Evolutionary conservation across 306 rosid genomes (phyloP), one percentile per base, ranked within the genome.

Genomic region (Prunus mongolica): DNA sequence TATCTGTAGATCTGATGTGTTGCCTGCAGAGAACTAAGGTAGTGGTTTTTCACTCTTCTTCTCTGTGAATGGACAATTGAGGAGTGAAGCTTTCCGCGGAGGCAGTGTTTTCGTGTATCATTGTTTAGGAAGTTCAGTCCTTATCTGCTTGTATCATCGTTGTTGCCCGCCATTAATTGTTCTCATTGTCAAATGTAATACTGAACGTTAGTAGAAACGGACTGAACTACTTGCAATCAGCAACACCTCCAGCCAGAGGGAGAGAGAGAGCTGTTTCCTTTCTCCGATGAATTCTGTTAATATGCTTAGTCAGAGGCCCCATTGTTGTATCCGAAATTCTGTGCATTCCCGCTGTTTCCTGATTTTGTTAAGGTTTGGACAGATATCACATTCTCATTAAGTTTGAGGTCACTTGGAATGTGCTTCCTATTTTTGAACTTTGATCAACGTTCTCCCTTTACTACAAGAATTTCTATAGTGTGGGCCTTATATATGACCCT

Each of bases 1-100:
- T 82, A 77, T 96, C 61, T 96, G 99, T 83, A 62, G 83, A 83
- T 86, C 94, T 8, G 91, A 86, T 81, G 73, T 87, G 2, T 49
- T 77, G 22, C 84, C 90, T 58, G 56, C 38, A 12, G 91, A 81
- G 76, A 85, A 81, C 85, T 86, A 77, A 85, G 79, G 62, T 76
- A 79, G 71, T 56, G 75, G 71, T 45, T 64, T 20, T 73, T 46
- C 28, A 46, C 52, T 63, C 65, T 80, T 51, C 45, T 45, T 84
- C 77, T 69, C 68, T 16, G 30, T 41, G 32, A 73, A 68, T 18
- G 3, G 8, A 50, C 76, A 68, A 70, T 28, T 65, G 66, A 54
- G 68, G 45, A 57, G 71, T 34, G 32, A 65, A 74, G 78, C 57
- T 78, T 76, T 82, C 69, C 75, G 67, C 74, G 51, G 32, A 58